Conservation (phyloP, 371 early-diverging fungal genomes). For the Lichtheimia corymbifera region DNA sequence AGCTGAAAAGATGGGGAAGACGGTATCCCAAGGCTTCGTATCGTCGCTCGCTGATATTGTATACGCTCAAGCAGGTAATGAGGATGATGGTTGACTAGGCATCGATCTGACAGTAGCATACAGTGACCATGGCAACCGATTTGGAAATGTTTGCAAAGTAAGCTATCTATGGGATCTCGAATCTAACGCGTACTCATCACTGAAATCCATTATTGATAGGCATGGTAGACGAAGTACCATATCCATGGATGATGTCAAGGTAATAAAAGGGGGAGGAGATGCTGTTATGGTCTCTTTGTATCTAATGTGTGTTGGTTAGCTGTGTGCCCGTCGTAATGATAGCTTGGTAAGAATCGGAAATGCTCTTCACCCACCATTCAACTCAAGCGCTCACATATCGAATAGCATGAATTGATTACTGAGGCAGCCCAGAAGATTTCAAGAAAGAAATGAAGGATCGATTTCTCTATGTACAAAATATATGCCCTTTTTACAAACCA, state of each 20-base stretch:
- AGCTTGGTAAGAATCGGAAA: slow-evolving; percentile 11
- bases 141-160: slow-evolving; percentile 25
- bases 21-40: slow-evolving; percentile 14
- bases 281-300: not conserved
- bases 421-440: not conserved
- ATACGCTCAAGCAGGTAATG: slow-evolving; percentile 20
- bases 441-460: not conserved
- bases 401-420: not conserved
- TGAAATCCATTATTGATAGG: slow-evolving; percentile 6
- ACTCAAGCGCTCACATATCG: not conserved
- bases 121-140: slow-evolving; percentile 21
- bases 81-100: not conserved
- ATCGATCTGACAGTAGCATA: not conserved
- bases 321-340: slow-evolving; percentile 28
- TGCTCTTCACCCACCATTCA: not conserved
- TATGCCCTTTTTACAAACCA: too few species aligned
- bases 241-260: slow-evolving; percentile 32
- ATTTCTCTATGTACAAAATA: too few species aligned
- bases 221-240: slow-evolving; percentile 23
- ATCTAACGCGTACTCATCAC: not conserved
- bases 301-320: slow-evolving; percentile 5
- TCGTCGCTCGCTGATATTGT: slow-evolving; percentile 25
- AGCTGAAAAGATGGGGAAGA: slow-evolving; percentile 13
- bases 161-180: not conserved
- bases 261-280: not conserved